Evolutionary conservation across 805 yeast genomes (phyloP), one percentile per base, ranked within the genome.

Genomic region (Schwanniomyces polymorphus): DNA sequence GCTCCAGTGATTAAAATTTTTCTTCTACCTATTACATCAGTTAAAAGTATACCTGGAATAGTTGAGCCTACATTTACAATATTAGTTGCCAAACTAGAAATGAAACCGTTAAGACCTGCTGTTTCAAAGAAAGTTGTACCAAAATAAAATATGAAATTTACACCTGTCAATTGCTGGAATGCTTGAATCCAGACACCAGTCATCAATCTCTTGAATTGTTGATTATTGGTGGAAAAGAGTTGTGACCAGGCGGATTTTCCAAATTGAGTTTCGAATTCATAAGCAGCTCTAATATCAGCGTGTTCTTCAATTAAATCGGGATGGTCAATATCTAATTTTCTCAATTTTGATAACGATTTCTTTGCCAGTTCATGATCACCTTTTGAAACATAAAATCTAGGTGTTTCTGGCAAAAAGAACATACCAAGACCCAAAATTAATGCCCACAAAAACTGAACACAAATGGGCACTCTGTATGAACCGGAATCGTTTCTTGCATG

Each of bases 121-220:
- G 68, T 75, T 45, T 79, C 78, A 64, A 91, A 88, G 67, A 91
- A 88, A 54, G 84, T 78, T 17, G 91, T 90, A 38, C 96, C 94
- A 64, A 85, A 91, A 70, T 91, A 91, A 62, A 91, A 88, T 49
- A 90, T 86, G 60, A 90, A 89, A 70, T 91, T 90, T 50, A 89
- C 84, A 45, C 97, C 97, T 6, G 95, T 82, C 59, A 89, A 82
- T 69, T 91, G 97, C 67, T 91, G 97, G 59, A 88, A 74, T n/a
- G 88, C 85, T 66, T 89, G 96, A 26, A 86, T 54, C 2, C 75
- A 65, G 47, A 82, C 76, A 46, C 95, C 94, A 21, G 80, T 46
- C 66, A 86, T 74, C 57, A 87, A 68, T 46, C 74, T 67, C 55
- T 60, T 58, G 21, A 70, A 61, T 66, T 86, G 91, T 50, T 76